Conservation (phyloP, 139 green algal genomes). For the Marvania coccoides region DNA sequence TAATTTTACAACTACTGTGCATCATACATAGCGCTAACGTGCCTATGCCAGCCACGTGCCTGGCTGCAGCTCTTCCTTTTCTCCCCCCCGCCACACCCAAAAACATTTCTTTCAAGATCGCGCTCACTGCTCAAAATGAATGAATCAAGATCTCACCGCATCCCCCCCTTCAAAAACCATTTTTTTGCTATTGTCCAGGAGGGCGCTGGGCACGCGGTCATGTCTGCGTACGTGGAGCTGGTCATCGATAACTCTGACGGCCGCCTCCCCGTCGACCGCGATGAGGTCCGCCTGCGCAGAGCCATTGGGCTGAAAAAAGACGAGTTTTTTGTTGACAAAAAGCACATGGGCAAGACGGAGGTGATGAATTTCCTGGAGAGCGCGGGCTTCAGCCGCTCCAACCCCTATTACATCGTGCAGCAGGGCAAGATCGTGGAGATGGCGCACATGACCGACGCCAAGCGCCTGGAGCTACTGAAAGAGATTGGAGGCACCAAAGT, state of each 20-base stretch:
- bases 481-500: constrained; percentile 93
- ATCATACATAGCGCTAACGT: not conserved
- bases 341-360: constrained; percentile 89
- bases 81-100: not conserved
- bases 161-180: not conserved
- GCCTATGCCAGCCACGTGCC: not conserved
- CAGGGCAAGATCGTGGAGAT: constrained; percentile 89
- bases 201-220: constrained; percentile 78
- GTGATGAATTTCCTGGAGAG: constrained; percentile 93
- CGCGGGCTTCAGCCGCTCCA: constrained; percentile 90
- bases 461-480: constrained; percentile 96
- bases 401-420: constrained; percentile 99
- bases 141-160: not conserved
- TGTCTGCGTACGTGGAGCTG: constrained; percentile 91
- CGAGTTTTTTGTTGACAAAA: constrained; percentile 92
- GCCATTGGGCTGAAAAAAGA: constrained; percentile 93
- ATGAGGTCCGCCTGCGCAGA: constrained; percentile 80
- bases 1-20: too few species aligned
- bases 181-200: constrained; percentile 76
- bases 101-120: not conserved
- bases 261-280: constrained; percentile 70
- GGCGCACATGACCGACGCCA: constrained; percentile 77
- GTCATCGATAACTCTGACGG: constrained; percentile 97
- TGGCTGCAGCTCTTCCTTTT: not conserved
- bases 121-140: not conserved